phyloP scores from a whole-genome alignment of 306 rosid species.

The Carpinus viminea region DNA sequence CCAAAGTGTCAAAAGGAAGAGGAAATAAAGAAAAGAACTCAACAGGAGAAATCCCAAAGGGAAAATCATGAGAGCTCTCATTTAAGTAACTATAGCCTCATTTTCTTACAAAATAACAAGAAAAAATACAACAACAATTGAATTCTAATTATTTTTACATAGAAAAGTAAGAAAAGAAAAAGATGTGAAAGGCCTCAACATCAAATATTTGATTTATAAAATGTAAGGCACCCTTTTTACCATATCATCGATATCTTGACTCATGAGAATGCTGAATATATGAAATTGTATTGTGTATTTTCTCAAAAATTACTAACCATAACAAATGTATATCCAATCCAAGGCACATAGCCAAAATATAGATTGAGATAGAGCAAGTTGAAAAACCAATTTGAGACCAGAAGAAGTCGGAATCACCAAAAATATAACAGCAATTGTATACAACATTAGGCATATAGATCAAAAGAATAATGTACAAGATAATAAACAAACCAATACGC shows the following conservation, averaged over 20 bases:
- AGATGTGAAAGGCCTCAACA: background rate
- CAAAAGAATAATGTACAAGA: constrained; percentile 25
- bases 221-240: background rate
- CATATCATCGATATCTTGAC: background rate
- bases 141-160: background rate
- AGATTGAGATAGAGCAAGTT: background rate
- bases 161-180: background rate
- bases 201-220: background rate
- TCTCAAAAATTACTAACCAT: background rate
- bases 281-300: background rate
- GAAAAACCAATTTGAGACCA: constrained; percentile 8
- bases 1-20: background rate
- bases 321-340: background rate
- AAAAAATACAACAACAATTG: background rate
- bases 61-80: background rate
- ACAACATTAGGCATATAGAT: background rate
- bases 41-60: background rate
- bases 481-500: constrained; percentile 70
- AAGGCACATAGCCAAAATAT: too few species aligned
- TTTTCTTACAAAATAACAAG: background rate
- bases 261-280: background rate
- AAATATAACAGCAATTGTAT: background rate
- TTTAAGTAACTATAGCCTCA: background rate
- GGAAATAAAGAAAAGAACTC: background rate
- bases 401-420: constrained; percentile 24